A percentile compares a stretch with the other conserved stretches of the same genome.
phyloP scores from a whole-genome alignment of 192 early-diverging fungal species.

The Umbelopsis sp. region DNA sequence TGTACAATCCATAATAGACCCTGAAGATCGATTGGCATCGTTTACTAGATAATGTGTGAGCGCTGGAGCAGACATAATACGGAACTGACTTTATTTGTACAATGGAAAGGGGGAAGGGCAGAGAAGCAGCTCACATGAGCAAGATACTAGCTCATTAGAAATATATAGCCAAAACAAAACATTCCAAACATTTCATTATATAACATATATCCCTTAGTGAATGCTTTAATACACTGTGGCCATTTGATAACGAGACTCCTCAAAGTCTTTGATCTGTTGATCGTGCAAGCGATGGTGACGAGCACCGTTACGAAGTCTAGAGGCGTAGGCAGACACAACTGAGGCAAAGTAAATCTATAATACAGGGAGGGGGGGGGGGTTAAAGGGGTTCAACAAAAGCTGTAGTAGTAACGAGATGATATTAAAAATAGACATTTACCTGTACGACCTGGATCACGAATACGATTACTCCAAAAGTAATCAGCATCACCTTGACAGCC shows the following conservation, averaged over 20 bases:
- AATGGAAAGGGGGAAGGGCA: neutral
- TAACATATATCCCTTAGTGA: neutral
- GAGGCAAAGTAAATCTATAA: conserved; percentile 38
- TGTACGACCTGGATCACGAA: conserved; percentile 36
- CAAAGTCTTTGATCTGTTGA: conserved; percentile 48
- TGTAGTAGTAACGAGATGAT: neutral
- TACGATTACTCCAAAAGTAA: conserved; percentile 28
- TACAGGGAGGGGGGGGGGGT: neutral
- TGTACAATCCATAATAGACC: neutral
- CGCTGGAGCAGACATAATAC: too few species aligned
- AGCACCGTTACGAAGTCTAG: conserved; percentile 35
- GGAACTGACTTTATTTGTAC: conserved; percentile 14
- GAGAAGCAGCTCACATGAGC: neutral
- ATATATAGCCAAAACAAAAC: too few species aligned
- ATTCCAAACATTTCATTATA: too few species aligned
- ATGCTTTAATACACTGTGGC: conserved; percentile 39
- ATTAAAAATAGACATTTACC: conserved; percentile 23
- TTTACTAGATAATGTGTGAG: neutral
- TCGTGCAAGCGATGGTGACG: conserved; percentile 44
- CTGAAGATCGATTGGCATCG: neutral
- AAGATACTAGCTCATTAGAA: neutral
- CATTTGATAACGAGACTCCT: conserved; percentile 43
- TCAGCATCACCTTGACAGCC: conserved; percentile 22
- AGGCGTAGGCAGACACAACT: conserved; percentile 36
- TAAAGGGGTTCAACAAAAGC: neutral